Conservation (phyloP, 1,284 basidiomycete species). For the Ceratobasidium sp. region DNA sequence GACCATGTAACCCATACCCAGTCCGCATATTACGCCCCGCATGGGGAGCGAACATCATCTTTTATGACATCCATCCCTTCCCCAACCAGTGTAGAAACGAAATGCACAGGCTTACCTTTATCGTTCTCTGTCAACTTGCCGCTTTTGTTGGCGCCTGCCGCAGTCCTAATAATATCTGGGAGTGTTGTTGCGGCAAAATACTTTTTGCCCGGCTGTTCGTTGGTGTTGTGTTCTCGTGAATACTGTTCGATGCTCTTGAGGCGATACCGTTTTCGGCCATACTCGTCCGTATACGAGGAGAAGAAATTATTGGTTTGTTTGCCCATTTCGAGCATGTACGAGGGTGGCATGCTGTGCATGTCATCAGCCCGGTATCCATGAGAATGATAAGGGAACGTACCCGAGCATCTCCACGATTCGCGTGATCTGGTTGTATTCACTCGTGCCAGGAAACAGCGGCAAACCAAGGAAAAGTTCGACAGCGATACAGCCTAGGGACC, state of each 20-base stretch:
- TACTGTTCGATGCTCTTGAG: constrained; percentile 96
- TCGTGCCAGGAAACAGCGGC: constrained; percentile 97
- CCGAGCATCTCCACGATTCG: constrained; percentile 99
- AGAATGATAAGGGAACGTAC: constrained; percentile 63
- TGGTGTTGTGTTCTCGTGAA: constrained; percentile 91
- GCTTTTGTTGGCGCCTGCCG: constrained; percentile 85
- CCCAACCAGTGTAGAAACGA: constrained; percentile 38
- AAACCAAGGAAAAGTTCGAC: constrained; percentile 97
- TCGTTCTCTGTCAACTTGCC: constrained; percentile 90
- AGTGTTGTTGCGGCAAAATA: constrained; percentile 97
- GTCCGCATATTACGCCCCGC: not conserved
- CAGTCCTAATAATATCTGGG: constrained; percentile 96
- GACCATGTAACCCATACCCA: not conserved
- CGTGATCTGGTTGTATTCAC: constrained; percentile 98
- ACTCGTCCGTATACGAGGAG: constrained; percentile 82
- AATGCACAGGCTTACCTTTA: constrained; percentile 75
- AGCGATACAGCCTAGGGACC: constrained; percentile 95
- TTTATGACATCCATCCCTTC: not conserved
- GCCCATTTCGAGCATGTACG: constrained; percentile 94
- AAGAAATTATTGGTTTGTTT: constrained; percentile 98
- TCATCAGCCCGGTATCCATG: not conserved
- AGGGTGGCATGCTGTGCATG: constrained; percentile 79
- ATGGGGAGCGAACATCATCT: constrained; percentile 24
- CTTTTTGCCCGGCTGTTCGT: constrained; percentile 98
- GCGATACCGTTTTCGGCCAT: constrained; percentile 88